phyloP scores from a whole-genome alignment of 345 rosid genomes.

The Brassica juncea region DNA sequence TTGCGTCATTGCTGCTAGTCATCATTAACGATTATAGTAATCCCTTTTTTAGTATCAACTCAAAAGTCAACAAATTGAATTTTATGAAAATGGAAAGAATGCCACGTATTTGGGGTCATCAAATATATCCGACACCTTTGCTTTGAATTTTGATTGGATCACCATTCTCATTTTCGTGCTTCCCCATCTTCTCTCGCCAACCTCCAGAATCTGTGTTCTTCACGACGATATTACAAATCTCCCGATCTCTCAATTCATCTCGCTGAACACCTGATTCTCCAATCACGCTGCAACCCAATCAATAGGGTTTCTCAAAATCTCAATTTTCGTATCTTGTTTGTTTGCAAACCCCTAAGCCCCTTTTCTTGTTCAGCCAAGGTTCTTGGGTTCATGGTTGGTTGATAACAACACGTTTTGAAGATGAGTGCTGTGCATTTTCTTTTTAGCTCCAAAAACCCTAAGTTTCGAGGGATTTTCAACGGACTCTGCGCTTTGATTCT shows the following conservation, averaged over 20 bases:
- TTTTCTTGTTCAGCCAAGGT: constrained; percentile 3
- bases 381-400: constrained; percentile 20
- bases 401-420: neutral
- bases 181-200: constrained; percentile 16
- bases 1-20: neutral
- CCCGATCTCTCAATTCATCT: constrained; percentile 4
- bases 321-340: constrained; percentile 4
- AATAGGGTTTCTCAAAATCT: constrained; percentile 36
- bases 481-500: constrained; percentile 43
- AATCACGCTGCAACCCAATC: neutral
- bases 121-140: constrained; percentile 22
- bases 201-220: neutral
- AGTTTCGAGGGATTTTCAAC: constrained; percentile 46
- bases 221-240: neutral
- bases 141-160: neutral
- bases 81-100: neutral
- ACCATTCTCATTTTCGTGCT: constrained; percentile 21
- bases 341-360: constrained; percentile 42
- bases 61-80: neutral
- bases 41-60: neutral
- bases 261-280: constrained; percentile 13
- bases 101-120: constrained; percentile 24
- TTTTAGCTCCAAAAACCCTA: constrained; percentile 34
- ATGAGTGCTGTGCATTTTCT: constrained; percentile 35
- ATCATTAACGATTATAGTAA: neutral